These are phyloP conservation scores for Colletotrichum cereale DNA, from an alignment of 2,329 filamentous ascomycete genomes.

Conservation along the genomic window DNA sequence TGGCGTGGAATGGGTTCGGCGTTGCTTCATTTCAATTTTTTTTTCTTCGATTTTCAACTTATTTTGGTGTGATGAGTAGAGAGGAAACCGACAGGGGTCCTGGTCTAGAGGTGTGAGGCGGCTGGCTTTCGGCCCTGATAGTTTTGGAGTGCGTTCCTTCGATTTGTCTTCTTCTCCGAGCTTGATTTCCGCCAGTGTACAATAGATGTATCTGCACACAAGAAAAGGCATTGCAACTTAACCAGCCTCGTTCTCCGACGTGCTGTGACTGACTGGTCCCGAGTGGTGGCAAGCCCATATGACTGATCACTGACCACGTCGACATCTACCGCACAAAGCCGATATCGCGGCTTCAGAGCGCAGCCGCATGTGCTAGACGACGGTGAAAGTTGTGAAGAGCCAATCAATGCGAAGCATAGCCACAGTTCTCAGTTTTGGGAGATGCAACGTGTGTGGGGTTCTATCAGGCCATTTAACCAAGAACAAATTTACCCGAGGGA, in stretches of 20 bases:
- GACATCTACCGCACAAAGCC: constrained; percentile 11
- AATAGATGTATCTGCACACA: constrained; percentile 27
- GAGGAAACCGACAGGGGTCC: not conserved
- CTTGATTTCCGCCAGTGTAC: constrained; percentile 6
- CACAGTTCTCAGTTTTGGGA: not conserved
- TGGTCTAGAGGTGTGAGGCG: not conserved
- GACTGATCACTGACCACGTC: not conserved
- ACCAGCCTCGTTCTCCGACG: not conserved
- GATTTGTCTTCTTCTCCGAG: not conserved
- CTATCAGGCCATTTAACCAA: constrained; percentile 16
- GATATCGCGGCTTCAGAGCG: constrained; percentile 14
- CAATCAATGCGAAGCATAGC: not conserved
- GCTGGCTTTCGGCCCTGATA: not conserved
- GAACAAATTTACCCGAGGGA: not conserved
- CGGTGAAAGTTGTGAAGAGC: not conserved
- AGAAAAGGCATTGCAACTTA: constrained; percentile 9
- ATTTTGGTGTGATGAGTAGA: not conserved
- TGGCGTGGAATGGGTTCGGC: constrained; percentile 33
- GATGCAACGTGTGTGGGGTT: not conserved
- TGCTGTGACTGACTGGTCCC: not conserved
- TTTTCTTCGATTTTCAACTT: constrained; percentile 11
- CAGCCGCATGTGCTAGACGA: not conserved
- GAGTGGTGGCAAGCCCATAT: not conserved
- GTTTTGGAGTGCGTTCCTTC: not conserved
- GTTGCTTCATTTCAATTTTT: constrained; percentile 40